Evolutionary conservation across 768 basidiomycete genomes (phyloP).

Genomic region (Lentinula guzmanii): DNA sequence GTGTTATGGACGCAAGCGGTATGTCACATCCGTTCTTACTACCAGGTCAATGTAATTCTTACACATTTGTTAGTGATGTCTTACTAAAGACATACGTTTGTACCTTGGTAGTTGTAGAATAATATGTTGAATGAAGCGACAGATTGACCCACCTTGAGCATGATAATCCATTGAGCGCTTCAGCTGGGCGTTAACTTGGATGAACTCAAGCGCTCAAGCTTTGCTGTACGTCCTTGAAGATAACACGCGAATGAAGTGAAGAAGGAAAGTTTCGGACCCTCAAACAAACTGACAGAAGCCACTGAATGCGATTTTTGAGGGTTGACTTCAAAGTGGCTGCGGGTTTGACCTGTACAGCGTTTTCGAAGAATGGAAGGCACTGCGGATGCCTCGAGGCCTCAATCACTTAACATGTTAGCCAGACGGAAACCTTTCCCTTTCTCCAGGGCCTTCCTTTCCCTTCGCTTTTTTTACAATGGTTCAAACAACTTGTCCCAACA

Average conservation of each 20-base stretch:
- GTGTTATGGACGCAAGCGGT: background rate
- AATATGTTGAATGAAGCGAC: background rate
- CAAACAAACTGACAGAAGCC: background rate
- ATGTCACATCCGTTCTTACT: background rate
- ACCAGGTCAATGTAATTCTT: background rate
- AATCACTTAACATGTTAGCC: background rate
- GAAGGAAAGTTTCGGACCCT: background rate
- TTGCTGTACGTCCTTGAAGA: too few species aligned
- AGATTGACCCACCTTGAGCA: background rate
- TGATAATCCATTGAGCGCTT: background rate
- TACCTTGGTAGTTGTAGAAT: background rate
- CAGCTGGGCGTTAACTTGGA: too few species aligned
- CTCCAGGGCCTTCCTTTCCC: background rate
- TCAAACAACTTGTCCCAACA: conserved; percentile 9
- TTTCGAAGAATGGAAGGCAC: background rate
- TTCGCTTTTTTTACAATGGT: background rate
- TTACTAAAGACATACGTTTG: too few species aligned
- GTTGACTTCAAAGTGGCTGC: background rate
- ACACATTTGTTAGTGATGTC: background rate
- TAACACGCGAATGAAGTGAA: background rate
- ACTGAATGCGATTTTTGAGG: background rate
- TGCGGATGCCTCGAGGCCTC: background rate
- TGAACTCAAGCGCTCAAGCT: too few species aligned
- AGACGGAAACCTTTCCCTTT: background rate
- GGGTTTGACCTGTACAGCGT: background rate